Base-by-base conservation (phyloP, 495 filamentous ascomycete species). In the Penicillium cinerascens region DNA sequence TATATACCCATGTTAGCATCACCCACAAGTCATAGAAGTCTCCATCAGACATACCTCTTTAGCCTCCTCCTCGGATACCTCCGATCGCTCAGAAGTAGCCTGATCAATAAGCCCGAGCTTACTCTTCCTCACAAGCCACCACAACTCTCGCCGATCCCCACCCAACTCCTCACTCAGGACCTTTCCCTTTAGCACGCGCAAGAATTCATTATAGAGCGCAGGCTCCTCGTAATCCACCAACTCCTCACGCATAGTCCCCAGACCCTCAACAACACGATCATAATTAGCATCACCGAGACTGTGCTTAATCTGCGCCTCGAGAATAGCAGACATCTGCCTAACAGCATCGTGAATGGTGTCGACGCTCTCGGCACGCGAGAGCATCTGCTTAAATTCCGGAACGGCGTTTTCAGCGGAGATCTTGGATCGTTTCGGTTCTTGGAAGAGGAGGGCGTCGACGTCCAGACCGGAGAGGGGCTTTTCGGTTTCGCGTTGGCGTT, bases 401-500 rank as follows among this genome's bases (percentile, higher is more conserved):
- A 99, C 88, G 4, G 91, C 83, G 59, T 99, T 97, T 21, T 84
- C 74, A 0, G 81, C 59, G 3, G 86, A 86, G 46, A 99, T 91
- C 50, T 81, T 86, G 36, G 71, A 61, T 9, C 73, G 79, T 55
- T 84, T 84, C 0, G 63, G 63, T 59, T 82, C 72, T 64, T 72
- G 62, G 40, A 78, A 77, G 21, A 96, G 84, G 16, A 96, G 84
- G 1, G 81, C 79, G 52, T 89, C 86, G 47, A 96, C 80, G 59
- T 99, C 87, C 16, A 99, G 85, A 16, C 91, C 92, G 0, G 95
- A 99, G 26, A 96, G 84, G 0, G 95, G 95, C 52, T 89, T 91
- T 53, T 86, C 81, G 9, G 81, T 72, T 27, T 92, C 82, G 18
- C 84, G 86, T 26, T 78, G 75, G 52, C 83, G 80, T 59, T 85